A percentile compares a stretch with the other conserved stretches of the same genome.
Evolutionary conservation across 345 rosid genomes (phyloP).

Genomic region (Eucalyptus albens): DNA sequence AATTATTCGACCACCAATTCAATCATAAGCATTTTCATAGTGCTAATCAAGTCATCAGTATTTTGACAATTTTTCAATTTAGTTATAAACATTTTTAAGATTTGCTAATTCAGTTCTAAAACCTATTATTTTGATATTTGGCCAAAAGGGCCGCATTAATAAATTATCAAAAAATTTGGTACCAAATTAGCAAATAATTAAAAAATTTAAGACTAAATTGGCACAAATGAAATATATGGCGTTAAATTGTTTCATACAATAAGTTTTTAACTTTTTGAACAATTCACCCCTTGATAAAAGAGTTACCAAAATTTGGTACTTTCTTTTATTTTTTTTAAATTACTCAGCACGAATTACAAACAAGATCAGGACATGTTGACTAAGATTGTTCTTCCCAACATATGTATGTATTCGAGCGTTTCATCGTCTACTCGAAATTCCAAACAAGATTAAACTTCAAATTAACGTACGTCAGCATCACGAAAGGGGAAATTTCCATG

Average conservation of each 20-base stretch:
- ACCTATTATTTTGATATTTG: not conserved
- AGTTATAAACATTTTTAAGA: too few species aligned
- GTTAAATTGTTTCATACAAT: accelerated
- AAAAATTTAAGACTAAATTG: accelerated
- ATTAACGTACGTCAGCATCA: not conserved
- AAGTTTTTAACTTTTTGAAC: accelerated
- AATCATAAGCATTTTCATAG: not conserved
- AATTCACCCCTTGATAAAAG: not conserved
- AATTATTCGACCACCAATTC: accelerated
- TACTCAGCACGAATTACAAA: not conserved
- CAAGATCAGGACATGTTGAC: not conserved
- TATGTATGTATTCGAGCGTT: not conserved
- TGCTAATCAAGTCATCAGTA: accelerated
- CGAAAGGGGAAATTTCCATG: not conserved
- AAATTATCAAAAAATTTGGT: too few species aligned
- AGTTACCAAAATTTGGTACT: not conserved
- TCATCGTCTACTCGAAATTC: not conserved
- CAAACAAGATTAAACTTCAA: not conserved
- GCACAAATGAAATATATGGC: accelerated
- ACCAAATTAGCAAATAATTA: not conserved
- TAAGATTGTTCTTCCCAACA: accelerated
- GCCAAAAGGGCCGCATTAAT: not conserved
- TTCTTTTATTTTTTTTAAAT: not conserved
- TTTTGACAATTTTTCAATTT: accelerated
- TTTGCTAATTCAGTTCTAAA: too few species aligned